Evolutionary conservation across 1,284 basidiomycete species (phyloP).

Genomic region (Apiotrichum gamsii): DNA sequence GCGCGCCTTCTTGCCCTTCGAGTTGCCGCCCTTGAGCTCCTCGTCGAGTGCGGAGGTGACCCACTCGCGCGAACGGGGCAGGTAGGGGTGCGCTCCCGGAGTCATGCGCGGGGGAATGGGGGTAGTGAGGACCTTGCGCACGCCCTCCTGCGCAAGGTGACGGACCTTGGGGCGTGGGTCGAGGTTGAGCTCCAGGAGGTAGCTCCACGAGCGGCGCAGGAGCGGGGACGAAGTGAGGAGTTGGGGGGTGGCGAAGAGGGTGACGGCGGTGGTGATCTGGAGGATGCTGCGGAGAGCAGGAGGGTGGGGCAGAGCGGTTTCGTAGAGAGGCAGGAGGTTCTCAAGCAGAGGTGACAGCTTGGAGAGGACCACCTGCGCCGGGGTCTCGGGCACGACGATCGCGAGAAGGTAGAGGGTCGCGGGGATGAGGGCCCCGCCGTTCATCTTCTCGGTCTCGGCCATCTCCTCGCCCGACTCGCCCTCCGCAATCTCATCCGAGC

Average conservation of each 20-base stretch:
- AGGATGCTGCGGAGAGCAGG: constrained; percentile 44
- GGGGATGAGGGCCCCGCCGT: constrained; percentile 73
- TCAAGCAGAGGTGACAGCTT: constrained; percentile 49
- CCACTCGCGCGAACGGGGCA: constrained; percentile 71
- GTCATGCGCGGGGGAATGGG: constrained; percentile 67
- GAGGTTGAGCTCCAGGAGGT: constrained; percentile 73
- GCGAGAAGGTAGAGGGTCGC: constrained; percentile 86
- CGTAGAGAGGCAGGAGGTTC: constrained; percentile 70
- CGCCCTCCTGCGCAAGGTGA: constrained; percentile 78
- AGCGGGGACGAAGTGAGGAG: constrained; percentile 66
- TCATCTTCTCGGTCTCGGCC: constrained; percentile 43
- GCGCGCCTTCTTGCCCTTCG: constrained; percentile 57
- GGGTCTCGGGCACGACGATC: constrained; percentile 64
- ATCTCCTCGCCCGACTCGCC: constrained; percentile 37
- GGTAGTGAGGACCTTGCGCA: constrained; percentile 65
- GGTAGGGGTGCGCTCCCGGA: constrained; percentile 66
- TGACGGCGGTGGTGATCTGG: constrained; percentile 61
- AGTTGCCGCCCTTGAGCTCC: constrained; percentile 53
- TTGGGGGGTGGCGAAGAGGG: constrained; percentile 59
- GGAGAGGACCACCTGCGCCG: constrained; percentile 47
- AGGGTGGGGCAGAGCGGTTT: constrained; percentile 43
- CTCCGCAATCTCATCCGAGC: constrained; percentile 31
- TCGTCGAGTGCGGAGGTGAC: constrained; percentile 61
- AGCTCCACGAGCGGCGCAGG: constrained; percentile 58
- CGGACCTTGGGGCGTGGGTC: constrained; percentile 92